phyloP scores from a whole-genome alignment of 345 rosid genomes.

The Lepidium didymum region DNA sequence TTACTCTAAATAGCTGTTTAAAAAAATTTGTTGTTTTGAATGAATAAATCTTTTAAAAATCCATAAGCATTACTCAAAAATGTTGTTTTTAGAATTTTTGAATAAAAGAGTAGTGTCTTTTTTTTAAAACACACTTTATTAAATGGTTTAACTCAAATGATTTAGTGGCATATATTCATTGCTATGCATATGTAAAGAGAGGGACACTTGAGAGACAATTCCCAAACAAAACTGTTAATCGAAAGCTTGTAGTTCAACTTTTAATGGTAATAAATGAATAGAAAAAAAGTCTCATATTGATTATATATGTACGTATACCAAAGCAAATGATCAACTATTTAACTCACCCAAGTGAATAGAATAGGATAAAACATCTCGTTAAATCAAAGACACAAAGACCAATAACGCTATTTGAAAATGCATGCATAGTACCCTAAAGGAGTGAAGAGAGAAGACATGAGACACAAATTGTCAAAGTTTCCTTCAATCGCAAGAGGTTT shows the following conservation, averaged over 20 bases:
- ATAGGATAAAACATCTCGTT: conserved; percentile 2
- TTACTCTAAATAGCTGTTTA: too few relatives aligned
- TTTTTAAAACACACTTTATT: too few relatives aligned
- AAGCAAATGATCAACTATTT: conserved; percentile 3
- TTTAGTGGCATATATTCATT: background rate
- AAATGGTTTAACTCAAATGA: background rate
- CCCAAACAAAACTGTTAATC: conserved; percentile 1
- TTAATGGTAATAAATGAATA: conserved; percentile 12
- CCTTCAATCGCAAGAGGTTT: conserved; percentile 15
- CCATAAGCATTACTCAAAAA: too few relatives aligned
- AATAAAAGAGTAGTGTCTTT: too few relatives aligned
- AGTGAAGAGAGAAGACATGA: conserved; percentile 11
- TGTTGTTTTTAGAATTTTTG: too few relatives aligned
- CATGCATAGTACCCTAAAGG: conserved; percentile 1
- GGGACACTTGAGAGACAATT: conserved; percentile 7
- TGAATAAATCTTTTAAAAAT: too few relatives aligned
- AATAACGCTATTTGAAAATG: conserved; percentile 9
- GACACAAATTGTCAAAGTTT: conserved; percentile 13
- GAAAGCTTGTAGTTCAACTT: conserved; percentile 9
- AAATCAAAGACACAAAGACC: conserved; percentile 4
- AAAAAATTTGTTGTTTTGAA: too few relatives aligned
- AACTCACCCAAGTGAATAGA: conserved; percentile 8
- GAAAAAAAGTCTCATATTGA: background rate
- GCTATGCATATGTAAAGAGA: conserved; percentile 4
- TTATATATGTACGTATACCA: background rate